Evolutionary conservation across 352 stramenopile species (phyloP), one percentile per base, ranked within the genome.

Genomic region (Globisporangium camurandrum): DNA sequence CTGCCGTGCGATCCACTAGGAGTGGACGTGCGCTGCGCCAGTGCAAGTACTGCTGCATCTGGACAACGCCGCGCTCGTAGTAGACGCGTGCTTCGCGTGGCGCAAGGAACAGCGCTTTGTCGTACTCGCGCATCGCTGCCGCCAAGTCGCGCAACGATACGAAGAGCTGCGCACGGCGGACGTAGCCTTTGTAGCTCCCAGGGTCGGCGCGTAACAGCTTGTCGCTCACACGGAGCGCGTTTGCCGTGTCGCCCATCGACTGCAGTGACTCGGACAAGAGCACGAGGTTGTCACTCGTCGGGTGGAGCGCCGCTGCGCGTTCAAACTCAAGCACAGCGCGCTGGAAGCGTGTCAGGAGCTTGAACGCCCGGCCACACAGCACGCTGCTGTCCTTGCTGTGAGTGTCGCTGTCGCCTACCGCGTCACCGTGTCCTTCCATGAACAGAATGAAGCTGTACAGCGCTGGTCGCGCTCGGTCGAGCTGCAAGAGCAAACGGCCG

Each of bases 391-490:
- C 59, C 26, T 81, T 85, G n/a, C n/a, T n/a, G n/a, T n/a, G n/a
- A n/a, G n/a, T n/a, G n/a, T n/a, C n/a, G n/a, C n/a, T n/a, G 30
- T 84, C 69, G 11, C 55, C 56, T 9, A 24, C 34, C 14, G 52
- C 56, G 0, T 36, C 49, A 1, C 55, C 65, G 26, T 82, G 62
- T n/a, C n/a, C n/a, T 27, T 84, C 73, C 56, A 87, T 72, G 43
- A 88, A 91, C 38, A 67, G 46, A 26, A 87, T 86, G 50, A 88
- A 91, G 40, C 66, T 74, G 53, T 91, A 88, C 6, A 91, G 62
- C 22, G 76, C 76, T 33, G 79, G 70, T 5, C 75, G 67, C 2
- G 64, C 61, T 4, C 81, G 57, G 24, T 75, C 69, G 16, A 88
- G 67, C 38, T 85, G 68, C 20, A 91, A 42, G 7, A 86, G 57